Percentiles rank a stretch among this genome's conserved stretches.
These are phyloP conservation scores for Cystofilobasidium macerans DNA, from an alignment of 768 basidiomycete species.

Conservation along the genomic window DNA sequence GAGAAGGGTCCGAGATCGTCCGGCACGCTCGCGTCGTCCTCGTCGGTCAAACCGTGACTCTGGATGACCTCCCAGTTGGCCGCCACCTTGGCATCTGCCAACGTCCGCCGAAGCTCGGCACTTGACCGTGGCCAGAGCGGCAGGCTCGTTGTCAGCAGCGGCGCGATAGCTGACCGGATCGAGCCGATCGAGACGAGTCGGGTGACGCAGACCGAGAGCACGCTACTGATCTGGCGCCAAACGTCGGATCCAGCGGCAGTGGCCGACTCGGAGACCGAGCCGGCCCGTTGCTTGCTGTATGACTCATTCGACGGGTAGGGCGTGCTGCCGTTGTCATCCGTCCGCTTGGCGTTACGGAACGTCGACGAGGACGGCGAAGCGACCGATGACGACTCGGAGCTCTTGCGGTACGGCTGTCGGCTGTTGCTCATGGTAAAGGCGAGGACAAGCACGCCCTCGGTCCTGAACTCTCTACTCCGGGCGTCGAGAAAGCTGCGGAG, in stretches of 20 bases:
- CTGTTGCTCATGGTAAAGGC: constrained; percentile 29
- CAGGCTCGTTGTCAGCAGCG: constrained; percentile 29
- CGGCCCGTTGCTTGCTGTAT: not conserved
- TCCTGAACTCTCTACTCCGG: constrained; percentile 30
- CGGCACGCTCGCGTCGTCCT: not conserved
- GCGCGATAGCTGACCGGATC: constrained; percentile 31
- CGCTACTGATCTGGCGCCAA: constrained; percentile 28
- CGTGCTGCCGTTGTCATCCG: constrained; percentile 11
- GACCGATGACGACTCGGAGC: not conserved
- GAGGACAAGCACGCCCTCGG: constrained; percentile 30
- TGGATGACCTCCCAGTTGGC: constrained; percentile 29
- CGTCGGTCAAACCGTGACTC: constrained; percentile 3
- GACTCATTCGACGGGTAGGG: not conserved
- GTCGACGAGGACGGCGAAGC: constrained; percentile 5
- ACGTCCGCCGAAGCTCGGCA: not conserved
- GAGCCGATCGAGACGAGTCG: constrained; percentile 31
- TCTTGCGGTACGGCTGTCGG: constrained; percentile 20
- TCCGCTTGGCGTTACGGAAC: not conserved
- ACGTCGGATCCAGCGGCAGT: constrained; percentile 27
- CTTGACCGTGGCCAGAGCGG: constrained; percentile 14
- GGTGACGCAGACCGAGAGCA: constrained; percentile 31
- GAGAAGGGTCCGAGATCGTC: not conserved
- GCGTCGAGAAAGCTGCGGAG: constrained; percentile 30
- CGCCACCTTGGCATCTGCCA: constrained; percentile 26
- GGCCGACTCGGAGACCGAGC: not conserved